Base-by-base conservation (phyloP, 768 basidiomycete species). In the Roridomyces roridus region DNA sequence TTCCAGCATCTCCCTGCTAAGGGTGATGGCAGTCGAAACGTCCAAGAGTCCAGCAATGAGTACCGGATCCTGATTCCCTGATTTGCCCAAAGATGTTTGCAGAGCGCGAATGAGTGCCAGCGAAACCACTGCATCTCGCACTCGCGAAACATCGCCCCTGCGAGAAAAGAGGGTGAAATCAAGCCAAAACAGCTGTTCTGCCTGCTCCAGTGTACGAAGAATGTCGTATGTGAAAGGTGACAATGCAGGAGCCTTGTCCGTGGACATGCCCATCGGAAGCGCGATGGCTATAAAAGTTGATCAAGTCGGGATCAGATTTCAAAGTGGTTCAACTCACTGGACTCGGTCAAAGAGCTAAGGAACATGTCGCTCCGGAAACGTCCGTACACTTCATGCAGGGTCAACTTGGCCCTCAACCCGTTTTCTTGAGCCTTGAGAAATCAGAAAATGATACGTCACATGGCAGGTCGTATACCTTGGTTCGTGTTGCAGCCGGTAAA, bases 301-400 rank as follows among this genome's bases (percentile, higher is more conserved):
- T 39, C 37, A 43, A 44, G 20, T 31, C n/a, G 34, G 41, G 7
- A 23, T 42, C 26, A 23, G 10, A 35, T 20, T 20, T 11, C n/a
- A 24, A 10, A 29, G 34, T 42, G 14, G 55, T 31, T 24, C 39
- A 15, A 74, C 92, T 31, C 65, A 96, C 95, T 88, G 1, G 96
- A 96, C 69, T 98, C 96, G 0, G 89, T 83, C 21, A 98, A 75
- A 17, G 95, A 95, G 66, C 89, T 94, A 55, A 97, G 77, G 68
- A 95, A 91, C 77, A 97, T 91, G 68, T 98, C 95, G 0, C 85
- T 80, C 28, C 85, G 84, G 77, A 96, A 93, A 7, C 85, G 86
- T 34, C 82, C 80, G 62, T 95, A 87, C 1, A 89, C 90, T 24
- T 87, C 83, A 48, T 91, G 85, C 25, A 98, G 73, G 1, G 86